phyloP scores from a whole-genome alignment of 805 yeast species.

The Saturnispora sanitii region DNA sequence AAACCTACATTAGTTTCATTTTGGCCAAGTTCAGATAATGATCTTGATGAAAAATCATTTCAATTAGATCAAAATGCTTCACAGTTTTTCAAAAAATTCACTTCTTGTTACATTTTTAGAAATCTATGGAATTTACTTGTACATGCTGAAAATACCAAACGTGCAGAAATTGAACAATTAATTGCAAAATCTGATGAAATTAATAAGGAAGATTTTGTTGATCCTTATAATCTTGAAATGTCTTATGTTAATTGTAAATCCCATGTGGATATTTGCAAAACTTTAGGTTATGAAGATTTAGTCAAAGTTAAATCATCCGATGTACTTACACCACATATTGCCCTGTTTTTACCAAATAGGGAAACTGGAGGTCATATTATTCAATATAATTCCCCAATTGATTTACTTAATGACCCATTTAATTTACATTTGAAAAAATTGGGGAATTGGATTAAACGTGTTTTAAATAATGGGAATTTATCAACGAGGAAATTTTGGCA shows the following conservation, averaged over 20 bases:
- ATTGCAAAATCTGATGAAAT: constrained; percentile 12
- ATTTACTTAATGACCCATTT: neutral
- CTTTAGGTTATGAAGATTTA: constrained; percentile 36
- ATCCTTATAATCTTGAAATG: too few relatives aligned
- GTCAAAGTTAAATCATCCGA: constrained; percentile 10
- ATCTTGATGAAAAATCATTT: constrained; percentile 27
- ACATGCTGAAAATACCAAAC: too few relatives aligned
- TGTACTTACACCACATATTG: constrained; percentile 18
- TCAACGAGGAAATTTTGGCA: constrained; percentile 7
- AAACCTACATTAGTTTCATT: constrained; percentile 52
- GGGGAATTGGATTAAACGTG: constrained; percentile 37
- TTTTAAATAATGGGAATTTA: constrained; percentile 8
- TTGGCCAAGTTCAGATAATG: constrained; percentile 48
- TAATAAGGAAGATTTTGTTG: too few relatives aligned
- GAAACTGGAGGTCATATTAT: constrained; percentile 38
- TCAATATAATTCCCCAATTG: constrained; percentile 25
- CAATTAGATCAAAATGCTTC: constrained; percentile 27
- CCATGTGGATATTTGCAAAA: constrained; percentile 40
- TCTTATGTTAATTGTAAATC: constrained; percentile 53
- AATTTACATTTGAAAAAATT: constrained; percentile 22
- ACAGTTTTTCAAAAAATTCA: constrained; percentile 33
- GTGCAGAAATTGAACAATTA: constrained; percentile 42
- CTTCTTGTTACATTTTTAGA: constrained; percentile 41
- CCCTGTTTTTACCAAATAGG: constrained; percentile 40
- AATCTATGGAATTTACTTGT: constrained; percentile 53